Evolutionary conservation across 148 eudicot genomes (phyloP).

Genomic region (Rhododendron ferrugineum): DNA sequence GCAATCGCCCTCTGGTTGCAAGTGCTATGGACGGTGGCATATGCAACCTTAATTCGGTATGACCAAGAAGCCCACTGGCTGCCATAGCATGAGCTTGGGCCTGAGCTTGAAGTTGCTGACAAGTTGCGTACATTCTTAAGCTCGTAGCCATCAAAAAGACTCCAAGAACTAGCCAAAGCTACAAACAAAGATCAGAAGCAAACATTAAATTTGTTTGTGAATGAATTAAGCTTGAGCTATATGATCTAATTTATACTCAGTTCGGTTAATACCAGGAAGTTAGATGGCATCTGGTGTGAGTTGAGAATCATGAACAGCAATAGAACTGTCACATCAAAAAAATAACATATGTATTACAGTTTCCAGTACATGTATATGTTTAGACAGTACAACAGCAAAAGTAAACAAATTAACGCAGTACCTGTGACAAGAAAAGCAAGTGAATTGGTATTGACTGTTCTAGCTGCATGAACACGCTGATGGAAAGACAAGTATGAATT

Average conservation of each 20-base stretch:
- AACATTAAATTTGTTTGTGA: conserved; percentile 7
- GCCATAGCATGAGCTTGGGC: conserved; percentile 97
- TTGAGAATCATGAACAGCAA: conserved; percentile 86
- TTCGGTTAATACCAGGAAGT: conserved; percentile 62
- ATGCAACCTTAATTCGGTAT: conserved; percentile 77
- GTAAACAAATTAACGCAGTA: conserved; percentile 14
- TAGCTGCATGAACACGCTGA: conserved; percentile 83
- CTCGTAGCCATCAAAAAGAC: conserved; percentile 91
- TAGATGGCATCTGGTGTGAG: conserved; percentile 90
- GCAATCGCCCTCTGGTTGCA: conserved; percentile 85
- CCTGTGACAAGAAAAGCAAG: conserved; percentile 94
- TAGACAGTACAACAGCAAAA: neutral
- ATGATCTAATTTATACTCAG: neutral
- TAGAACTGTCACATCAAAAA: conserved; percentile 54
- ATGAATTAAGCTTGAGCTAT: neutral
- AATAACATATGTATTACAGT: neutral
- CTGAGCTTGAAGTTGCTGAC: conserved; percentile 98
- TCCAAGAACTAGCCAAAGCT: conserved; percentile 97
- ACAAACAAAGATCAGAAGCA: conserved; percentile 10
- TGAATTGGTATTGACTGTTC: conserved; percentile 81
- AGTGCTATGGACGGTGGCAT: conserved; percentile 90
- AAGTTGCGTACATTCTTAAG: conserved; percentile 92
- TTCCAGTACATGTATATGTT: neutral
- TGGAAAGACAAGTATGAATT: neutral
- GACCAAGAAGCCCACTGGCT: conserved; percentile 93